A percentile compares a stretch with the other conserved stretches of the same genome.
Evolutionary conservation across 2,329 filamentous ascomycete species (phyloP).

Genomic region (Aureobasidium sp.): DNA sequence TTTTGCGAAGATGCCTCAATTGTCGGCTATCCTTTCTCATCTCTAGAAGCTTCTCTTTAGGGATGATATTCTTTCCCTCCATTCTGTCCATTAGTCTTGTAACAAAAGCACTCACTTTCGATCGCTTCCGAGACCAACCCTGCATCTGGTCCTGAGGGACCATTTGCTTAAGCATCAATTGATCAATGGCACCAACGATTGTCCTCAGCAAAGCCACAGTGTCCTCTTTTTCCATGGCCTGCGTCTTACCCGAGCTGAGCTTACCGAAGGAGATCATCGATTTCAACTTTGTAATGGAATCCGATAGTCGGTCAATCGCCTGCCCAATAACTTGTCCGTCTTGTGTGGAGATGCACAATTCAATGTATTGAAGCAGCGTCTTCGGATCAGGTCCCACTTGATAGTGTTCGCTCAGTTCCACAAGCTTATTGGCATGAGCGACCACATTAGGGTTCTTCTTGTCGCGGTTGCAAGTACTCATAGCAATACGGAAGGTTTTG

Average conservation of each 20-base stretch:
- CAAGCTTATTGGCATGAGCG: conserved; percentile 52
- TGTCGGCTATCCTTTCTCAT: conserved; percentile 8
- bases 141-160: conserved; percentile 15
- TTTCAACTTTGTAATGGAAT: conserved; percentile 17
- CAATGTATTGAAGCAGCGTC: conserved; percentile 48
- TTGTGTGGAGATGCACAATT: conserved; percentile 41
- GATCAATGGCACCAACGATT: conserved; percentile 23
- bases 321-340: conserved; percentile 20
- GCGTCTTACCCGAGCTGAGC: not conserved
- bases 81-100: conserved; percentile 4
- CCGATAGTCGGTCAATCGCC: conserved; percentile 20
- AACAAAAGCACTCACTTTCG: conserved; percentile 17
- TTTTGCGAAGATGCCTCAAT: not conserved
- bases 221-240: conserved; percentile 14
- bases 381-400: conserved; percentile 42
- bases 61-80: not conserved
- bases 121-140: conserved; percentile 17
- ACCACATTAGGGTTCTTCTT: conserved; percentile 66
- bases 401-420: conserved; percentile 52
- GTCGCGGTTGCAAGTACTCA: conserved; percentile 67
- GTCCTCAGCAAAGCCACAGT: conserved; percentile 17
- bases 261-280: conserved; percentile 17
- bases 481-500: conserved; percentile 61
- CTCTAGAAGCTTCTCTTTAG: not conserved
- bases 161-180: conserved; percentile 17